Evolutionary conservation across 2,329 filamentous ascomycete genomes (phyloP).

Genomic region (Talaromyces sp.): DNA sequence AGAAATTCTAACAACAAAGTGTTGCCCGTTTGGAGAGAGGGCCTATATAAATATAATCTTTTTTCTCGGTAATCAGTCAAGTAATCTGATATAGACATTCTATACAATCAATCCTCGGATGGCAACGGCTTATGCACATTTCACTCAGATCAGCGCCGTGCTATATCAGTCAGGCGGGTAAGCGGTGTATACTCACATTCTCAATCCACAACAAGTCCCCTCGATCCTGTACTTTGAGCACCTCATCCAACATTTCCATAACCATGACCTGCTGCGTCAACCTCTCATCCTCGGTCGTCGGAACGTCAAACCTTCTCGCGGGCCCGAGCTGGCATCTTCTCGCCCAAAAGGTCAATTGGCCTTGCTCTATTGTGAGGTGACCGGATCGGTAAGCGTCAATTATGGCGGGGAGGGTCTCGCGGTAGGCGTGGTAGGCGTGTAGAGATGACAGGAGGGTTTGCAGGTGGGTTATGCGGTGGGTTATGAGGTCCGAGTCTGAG

Average conservation of each 20-base stretch:
- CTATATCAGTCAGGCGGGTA: not conserved
- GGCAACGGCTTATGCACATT: not conserved
- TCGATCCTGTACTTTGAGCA: not conserved
- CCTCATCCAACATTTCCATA: constrained; percentile 9
- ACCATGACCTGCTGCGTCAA: not conserved
- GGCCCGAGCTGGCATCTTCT: not conserved
- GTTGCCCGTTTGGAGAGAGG: too few species aligned
- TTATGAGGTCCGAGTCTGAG: not conserved
- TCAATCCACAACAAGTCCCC: constrained; percentile 10
- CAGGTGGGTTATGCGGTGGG: not conserved
- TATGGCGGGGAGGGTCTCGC: constrained; percentile 3
- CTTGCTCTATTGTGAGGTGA: not conserved
- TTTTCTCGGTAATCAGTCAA: too few species aligned
- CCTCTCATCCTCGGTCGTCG: constrained; percentile 2
- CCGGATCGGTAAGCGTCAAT: not conserved
- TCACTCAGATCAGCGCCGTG: not conserved
- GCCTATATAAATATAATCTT: too few species aligned
- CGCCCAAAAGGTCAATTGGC: constrained; percentile 1
- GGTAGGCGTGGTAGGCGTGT: constrained; percentile 9
- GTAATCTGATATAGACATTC: too few species aligned
- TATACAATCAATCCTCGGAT: not conserved
- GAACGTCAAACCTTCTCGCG: not conserved
- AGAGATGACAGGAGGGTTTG: not conserved
- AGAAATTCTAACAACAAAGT: too few species aligned
- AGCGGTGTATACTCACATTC: not conserved